Base-by-base conservation (phyloP, 805 yeast species). In the Cyberlindnera sargentensis region DNA sequence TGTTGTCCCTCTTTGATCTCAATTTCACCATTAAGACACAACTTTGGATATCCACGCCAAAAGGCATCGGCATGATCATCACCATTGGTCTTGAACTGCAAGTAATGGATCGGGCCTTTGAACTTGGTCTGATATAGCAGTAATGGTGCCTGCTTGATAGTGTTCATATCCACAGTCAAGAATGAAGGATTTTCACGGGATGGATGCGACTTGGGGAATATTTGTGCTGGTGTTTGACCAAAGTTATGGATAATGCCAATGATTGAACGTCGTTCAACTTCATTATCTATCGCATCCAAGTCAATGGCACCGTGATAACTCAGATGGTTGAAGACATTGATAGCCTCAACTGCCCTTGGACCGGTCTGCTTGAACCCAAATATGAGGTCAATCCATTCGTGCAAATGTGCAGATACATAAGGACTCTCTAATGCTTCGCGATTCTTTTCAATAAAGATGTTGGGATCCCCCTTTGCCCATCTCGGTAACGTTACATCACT, bases 211-310 rank as follows among this genome's bases (percentile, higher is more conserved):
- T 72, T 73, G 15, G 65, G 67, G 52, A 89, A 86, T 8, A 89
- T 65, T 52, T 83, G 85, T 39, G 74, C 57, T 2, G 96, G 96
- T 0, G 95, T 88, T 58, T 88, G 96, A 0, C 96, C 96, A 69
- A 88, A 88, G 61, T 88, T 88, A 58, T 89, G 93, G 41, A 88
- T 88, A 52, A 84, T 84, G 2, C 95, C 90, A 24, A 87, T 83
- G 3, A 84, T 72, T 1, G 95, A 91, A 33, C 79, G 69, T 49
- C 81, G 72, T 61, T 88, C 95, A 47, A 74, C 71, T 32, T 80
- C 87, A 56, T 87, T 90, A 47, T 76, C 71, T 44, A 88, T 82
- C 24, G 71, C 71, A 47, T 86, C 95, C 42, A 88, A 64, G 57
- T 88, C 79, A 20, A 85, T 80, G 0, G 90, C 86, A 2, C 96